Base-by-base conservation (phyloP, 2,329 filamentous ascomycete genomes). In the Parasarocladium wereldwijsianum region DNA sequence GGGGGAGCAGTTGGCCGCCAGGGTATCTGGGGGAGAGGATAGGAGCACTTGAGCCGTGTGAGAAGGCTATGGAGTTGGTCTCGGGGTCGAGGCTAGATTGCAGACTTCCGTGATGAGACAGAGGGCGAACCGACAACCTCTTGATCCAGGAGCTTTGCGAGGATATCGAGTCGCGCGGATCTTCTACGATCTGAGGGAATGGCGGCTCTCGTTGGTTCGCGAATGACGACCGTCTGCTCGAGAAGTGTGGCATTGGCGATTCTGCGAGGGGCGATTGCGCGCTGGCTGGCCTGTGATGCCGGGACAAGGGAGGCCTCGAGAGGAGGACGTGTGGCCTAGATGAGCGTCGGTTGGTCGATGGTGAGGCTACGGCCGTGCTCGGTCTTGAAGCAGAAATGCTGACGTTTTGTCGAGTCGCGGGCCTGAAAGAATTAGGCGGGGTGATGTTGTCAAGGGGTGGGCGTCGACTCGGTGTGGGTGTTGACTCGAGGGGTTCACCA, bases 101-200 rank as follows among this genome's bases (percentile, higher is more conserved):
- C 17, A 62, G 51, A 43, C 73, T 80, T 37, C 67, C 73, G 50
- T 70, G 66, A 39, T 76, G 72, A 16, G 73, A 78, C 15, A 63
- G 46, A 13, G 76, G 76, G 15, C 76, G 67, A 25, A 70, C 59
- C 15, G 79, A 82, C 22, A 85, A 55, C 29, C 77, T 70, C 41
- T 71, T 70, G 38, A 84, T 71, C 80, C 80, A 86, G 17, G 77
- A 82, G 32, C 69, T 61, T 44, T 60, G 66, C 19, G 70, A 76
- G 11, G 71, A 75, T 19, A 64, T 42, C 4, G 72, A 76, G 42
- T 73, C 66, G 38, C 69, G 57, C 22, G 54, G 46, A 38, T 52
- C 52, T 35, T 72, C 66, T 9, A 50, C 46, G 27, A 54, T 51
- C 14, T 51, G 49, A 13, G 50, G 44, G 16, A 51, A 45, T 17